Percentiles rank a stretch among this genome's conserved stretches.
Evolutionary conservation across 768 basidiomycete genomes (phyloP).

Genomic region (Tylopilus felleus): DNA sequence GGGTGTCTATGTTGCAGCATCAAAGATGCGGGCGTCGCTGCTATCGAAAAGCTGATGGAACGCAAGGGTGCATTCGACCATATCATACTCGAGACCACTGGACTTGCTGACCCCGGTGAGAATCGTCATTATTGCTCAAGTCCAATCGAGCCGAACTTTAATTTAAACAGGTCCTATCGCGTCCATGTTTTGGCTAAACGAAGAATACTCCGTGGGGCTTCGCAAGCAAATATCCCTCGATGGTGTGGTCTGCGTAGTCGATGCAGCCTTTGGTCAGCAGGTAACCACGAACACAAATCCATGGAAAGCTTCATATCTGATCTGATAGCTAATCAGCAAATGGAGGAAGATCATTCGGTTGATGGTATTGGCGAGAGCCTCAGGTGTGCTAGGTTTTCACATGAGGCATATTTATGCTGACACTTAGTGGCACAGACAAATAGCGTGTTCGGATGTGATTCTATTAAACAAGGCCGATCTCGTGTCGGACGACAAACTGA

Average conservation of each 20-base stretch:
- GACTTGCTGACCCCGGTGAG: constrained; percentile 90
- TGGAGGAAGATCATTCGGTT: constrained; percentile 68
- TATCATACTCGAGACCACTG: constrained; percentile 94
- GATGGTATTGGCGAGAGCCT: constrained; percentile 76
- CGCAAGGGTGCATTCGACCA: constrained; percentile 89
- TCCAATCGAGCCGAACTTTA: constrained; percentile 1
- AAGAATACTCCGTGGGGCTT: constrained; percentile 69
- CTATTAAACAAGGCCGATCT: constrained; percentile 91
- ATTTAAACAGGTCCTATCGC: constrained; percentile 68
- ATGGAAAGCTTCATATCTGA: constrained; percentile 14
- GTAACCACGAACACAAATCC: constrained; percentile 38
- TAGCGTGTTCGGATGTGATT: constrained; percentile 88
- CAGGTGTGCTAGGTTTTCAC: constrained; percentile 44
- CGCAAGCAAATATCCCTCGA: constrained; percentile 74
- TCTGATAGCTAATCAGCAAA: constrained; percentile 57
- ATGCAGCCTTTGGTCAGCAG: constrained; percentile 75
- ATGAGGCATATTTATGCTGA: background rate
- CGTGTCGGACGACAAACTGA: constrained; percentile 44
- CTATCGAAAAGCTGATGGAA: constrained; percentile 89
- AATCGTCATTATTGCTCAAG: background rate
- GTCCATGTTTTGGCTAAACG: constrained; percentile 83
- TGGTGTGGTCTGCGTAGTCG: constrained; percentile 90
- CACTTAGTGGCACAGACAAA: constrained; percentile 60
- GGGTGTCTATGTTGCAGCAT: constrained; percentile 99
- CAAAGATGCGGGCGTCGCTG: constrained; percentile 88